These are phyloP conservation scores for Backusella westeae DNA, from an alignment of 192 early-diverging fungal genomes.

Conservation along the genomic window DNA sequence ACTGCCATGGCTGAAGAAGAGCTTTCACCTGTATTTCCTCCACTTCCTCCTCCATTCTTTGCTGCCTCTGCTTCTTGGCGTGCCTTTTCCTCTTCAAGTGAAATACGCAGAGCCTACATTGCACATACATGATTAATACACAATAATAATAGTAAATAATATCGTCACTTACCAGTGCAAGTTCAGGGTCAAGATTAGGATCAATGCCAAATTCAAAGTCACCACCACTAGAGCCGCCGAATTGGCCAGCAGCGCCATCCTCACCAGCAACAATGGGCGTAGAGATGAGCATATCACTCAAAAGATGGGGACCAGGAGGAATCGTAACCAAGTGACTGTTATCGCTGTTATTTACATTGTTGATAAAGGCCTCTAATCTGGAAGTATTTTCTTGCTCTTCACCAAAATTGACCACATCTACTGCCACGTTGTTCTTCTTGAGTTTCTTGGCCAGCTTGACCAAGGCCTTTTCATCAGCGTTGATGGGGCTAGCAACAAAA, in stretches of 20 bases:
- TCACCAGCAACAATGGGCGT: conserved; percentile 87
- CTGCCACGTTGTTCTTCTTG: conserved; percentile 97
- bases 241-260: conserved; percentile 70
- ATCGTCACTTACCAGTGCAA: conserved; percentile 62
- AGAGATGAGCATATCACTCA: conserved; percentile 83
- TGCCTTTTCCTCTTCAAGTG: conserved; percentile 93
- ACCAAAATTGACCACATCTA: conserved; percentile 96
- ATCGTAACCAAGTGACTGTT: conserved; percentile 91
- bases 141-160: too few species aligned
- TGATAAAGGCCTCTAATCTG: conserved; percentile 90
- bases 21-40: conserved; percentile 27
- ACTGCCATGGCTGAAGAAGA: conserved; percentile 36
- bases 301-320: conserved; percentile 90
- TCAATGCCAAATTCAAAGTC: conserved; percentile 95
- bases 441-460: conserved; percentile 92
- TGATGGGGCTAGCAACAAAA: conserved; percentile 89
- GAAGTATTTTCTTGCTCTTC: conserved; percentile 85
- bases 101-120: conserved; percentile 84
- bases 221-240: conserved; percentile 56
- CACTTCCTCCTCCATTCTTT: conserved; percentile 37
- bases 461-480: conserved; percentile 79
- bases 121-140: neutral
- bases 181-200: conserved; percentile 89
- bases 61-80: conserved; percentile 69
- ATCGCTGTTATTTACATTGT: conserved; percentile 87